These are phyloP conservation scores for Lentinula edodes DNA, from an alignment of 768 basidiomycete species.

Conservation along the genomic window DNA sequence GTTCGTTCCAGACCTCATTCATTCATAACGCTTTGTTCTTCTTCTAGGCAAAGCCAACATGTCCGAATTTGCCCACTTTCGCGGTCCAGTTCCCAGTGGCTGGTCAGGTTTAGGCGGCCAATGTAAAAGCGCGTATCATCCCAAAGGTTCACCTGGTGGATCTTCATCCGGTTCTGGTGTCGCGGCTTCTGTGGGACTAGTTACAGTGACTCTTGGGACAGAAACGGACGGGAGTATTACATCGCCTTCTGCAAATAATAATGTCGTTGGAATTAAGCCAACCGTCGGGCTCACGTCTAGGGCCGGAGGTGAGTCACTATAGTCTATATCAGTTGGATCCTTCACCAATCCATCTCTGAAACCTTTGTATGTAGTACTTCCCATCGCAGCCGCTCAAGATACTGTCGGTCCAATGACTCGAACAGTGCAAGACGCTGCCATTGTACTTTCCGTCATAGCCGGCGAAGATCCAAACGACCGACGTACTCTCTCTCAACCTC, in stretches of 20 bases:
- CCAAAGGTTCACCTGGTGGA: constrained; percentile 31
- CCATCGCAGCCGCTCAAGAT: constrained; percentile 36
- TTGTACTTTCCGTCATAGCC: constrained; percentile 31
- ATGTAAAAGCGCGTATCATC: constrained; percentile 32
- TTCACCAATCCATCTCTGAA: too few species aligned
- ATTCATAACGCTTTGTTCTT: background rate
- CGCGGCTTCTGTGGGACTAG: constrained; percentile 35
- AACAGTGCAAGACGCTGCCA: constrained; percentile 32
- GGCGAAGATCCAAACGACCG: constrained; percentile 37
- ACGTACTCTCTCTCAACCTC: constrained; percentile 35
- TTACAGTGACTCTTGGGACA: constrained; percentile 31
- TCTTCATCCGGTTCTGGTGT: constrained; percentile 39
- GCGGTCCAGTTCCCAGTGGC: constrained; percentile 41
- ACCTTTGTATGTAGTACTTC: constrained; percentile 28
- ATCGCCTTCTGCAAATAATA: constrained; percentile 34
- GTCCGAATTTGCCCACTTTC: constrained; percentile 48
- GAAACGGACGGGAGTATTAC: constrained; percentile 47
- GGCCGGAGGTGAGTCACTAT: constrained; percentile 23
- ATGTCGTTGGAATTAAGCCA: constrained; percentile 35
- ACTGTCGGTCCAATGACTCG: constrained; percentile 32
- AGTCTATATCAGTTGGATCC: constrained; percentile 20
- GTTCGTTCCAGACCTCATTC: background rate
- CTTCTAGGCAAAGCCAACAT: constrained; percentile 47
- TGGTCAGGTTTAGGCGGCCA: constrained; percentile 56
- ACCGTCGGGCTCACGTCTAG: constrained; percentile 35